phyloP scores from a whole-genome alignment of 441 rosid genomes.

The Hura crepitans region DNA sequence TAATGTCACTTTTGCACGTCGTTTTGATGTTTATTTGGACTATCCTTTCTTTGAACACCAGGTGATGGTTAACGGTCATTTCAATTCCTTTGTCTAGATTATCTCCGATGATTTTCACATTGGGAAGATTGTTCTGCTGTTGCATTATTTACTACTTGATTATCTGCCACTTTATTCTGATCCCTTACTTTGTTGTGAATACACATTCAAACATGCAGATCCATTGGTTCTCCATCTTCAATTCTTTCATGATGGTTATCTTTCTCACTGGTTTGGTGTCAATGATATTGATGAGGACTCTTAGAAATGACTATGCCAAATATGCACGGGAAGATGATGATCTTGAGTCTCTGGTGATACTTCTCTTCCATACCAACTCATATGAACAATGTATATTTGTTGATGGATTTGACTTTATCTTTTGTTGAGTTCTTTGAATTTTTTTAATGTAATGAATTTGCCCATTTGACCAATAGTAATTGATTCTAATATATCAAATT shows the following conservation, averaged over 20 bases:
- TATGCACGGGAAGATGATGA: constrained; percentile 98
- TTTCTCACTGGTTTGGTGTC: constrained; percentile 97
- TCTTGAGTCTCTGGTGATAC: constrained; percentile 79
- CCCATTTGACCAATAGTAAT: neutral
- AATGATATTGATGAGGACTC: constrained; percentile 95
- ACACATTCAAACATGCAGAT: constrained; percentile 49
- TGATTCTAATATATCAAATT: constrained; percentile 19
- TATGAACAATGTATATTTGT: neutral
- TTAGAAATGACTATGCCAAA: constrained; percentile 94
- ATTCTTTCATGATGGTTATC: constrained; percentile 99
- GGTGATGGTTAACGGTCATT: constrained; percentile 37
- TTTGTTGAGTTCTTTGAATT: neutral
- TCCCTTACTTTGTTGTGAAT: constrained; percentile 14
- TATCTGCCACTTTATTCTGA: neutral
- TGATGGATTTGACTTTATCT: neutral
- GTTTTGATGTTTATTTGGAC: constrained; percentile 91
- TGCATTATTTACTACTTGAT: neutral
- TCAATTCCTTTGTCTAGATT: constrained; percentile 1
- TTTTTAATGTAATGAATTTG: neutral
- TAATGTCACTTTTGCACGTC: constrained; percentile 70
- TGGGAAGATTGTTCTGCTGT: neutral
- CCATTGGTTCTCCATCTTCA: constrained; percentile 97
- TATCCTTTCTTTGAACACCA: constrained; percentile 97
- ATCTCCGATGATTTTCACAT: neutral
- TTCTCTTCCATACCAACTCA: constrained; percentile 12